Conservation (phyloP, 2,329 filamentous ascomycete species). For the Epichloe gansuensis region DNA sequence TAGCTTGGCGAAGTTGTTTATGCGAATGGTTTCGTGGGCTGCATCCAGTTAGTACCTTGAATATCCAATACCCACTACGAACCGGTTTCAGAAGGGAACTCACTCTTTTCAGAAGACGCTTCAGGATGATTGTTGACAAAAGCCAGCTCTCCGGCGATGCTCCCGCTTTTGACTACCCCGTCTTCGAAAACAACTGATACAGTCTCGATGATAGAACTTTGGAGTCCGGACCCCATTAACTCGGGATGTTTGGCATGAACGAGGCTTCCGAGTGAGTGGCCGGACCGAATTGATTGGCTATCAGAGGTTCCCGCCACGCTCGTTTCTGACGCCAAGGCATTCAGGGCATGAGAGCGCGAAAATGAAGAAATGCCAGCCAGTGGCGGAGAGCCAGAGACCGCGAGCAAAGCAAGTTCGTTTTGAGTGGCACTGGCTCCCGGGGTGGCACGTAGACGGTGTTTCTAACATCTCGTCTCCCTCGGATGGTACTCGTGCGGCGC, state of each 20-base stretch:
- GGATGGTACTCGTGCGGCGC: constrained; percentile 62
- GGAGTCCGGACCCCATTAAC: constrained; percentile 65
- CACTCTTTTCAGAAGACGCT: constrained; percentile 33
- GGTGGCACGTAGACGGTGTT: constrained; percentile 76
- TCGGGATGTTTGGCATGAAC: constrained; percentile 71
- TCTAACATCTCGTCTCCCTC: constrained; percentile 80
- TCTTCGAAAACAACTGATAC: constrained; percentile 77
- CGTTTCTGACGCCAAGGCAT: constrained; percentile 50
- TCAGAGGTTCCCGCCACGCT: constrained; percentile 55
- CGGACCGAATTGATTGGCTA: constrained; percentile 82
- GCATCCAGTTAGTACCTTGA: not conserved
- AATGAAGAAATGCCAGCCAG: constrained; percentile 8
- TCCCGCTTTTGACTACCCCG: constrained; percentile 56
- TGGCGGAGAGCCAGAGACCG: constrained; percentile 8
- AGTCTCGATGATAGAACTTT: constrained; percentile 81
- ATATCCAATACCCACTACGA: not conserved
- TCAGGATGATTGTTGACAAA: constrained; percentile 60
- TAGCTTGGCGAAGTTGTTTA: constrained; percentile 79
- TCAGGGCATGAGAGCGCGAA: constrained; percentile 34
- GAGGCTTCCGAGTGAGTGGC: constrained; percentile 62
- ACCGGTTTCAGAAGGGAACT: constrained; percentile 13
- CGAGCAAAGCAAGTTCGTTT: not conserved
- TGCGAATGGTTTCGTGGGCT: constrained; percentile 57
- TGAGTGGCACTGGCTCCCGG: not conserved
- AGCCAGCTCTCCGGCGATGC: constrained; percentile 79